Percentiles rank a stretch among this genome's conserved stretches.
phyloP scores from a whole-genome alignment of 768 basidiomycete species.

The Leccinum subgranulosum region DNA sequence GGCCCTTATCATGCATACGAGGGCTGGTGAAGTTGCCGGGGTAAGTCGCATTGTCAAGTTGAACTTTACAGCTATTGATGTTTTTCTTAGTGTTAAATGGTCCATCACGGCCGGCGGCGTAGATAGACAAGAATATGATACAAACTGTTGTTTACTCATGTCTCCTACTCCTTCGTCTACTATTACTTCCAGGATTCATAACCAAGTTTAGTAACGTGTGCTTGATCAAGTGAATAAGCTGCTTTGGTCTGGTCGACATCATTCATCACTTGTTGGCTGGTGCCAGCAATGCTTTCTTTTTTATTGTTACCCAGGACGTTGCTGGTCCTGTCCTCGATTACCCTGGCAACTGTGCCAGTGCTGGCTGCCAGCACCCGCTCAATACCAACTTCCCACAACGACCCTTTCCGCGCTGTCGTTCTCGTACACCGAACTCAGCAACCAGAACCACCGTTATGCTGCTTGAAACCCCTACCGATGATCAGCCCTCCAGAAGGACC shows the following conservation, averaged over 20 bases:
- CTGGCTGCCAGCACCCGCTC: slow-evolving; percentile 27
- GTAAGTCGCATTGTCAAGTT: slow-evolving; percentile 4
- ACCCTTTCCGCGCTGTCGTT: slow-evolving; percentile 60
- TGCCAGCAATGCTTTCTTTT: slow-evolving; percentile 1
- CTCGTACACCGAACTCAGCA: slow-evolving; percentile 40
- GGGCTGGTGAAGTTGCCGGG: slow-evolving; percentile 33
- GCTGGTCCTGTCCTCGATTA: slow-evolving; percentile 34
- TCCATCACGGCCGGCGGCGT: background rate
- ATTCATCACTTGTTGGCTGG: slow-evolving; percentile 5
- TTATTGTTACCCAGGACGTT: slow-evolving; percentile 14
- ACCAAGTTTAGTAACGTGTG: background rate
- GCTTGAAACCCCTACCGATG: slow-evolving; percentile 50
- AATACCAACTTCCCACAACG: slow-evolving; percentile 42
- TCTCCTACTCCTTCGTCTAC: background rate
- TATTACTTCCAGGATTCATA: background rate
- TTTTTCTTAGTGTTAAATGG: slow-evolving; percentile 24
- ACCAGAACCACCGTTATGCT: slow-evolving; percentile 63
- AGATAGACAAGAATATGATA: slow-evolving; percentile 6
- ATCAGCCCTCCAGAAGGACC: slow-evolving; percentile 40
- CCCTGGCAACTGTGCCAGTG: slow-evolving; percentile 31
- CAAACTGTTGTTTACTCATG: slow-evolving; percentile 8
- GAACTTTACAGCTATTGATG: background rate
- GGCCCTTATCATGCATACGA: slow-evolving; percentile 94
- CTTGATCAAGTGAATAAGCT: background rate
- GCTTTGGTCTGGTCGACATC: slow-evolving; percentile 4